Conservation (phyloP, 139 green algal species). For the Pseudopediastrum boryanum region DNA sequence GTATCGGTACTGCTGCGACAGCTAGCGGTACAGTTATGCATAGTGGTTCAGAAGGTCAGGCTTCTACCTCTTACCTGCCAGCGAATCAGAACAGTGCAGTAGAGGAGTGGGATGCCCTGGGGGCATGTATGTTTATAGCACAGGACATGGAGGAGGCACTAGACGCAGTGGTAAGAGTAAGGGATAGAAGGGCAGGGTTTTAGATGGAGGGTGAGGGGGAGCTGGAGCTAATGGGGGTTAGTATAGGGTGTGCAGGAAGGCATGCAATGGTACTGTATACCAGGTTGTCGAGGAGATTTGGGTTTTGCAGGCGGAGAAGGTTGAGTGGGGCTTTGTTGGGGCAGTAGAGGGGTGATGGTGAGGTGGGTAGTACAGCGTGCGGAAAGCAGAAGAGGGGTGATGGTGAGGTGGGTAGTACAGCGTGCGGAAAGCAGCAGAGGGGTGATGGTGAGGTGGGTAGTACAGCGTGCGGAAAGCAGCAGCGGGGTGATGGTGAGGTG, state of each 20-base stretch:
- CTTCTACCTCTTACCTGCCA: slow-evolving; percentile 12
- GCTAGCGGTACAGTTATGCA: background rate
- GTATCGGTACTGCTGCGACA: background rate
- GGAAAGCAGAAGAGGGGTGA: background rate
- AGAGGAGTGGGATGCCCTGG: background rate
- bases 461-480: no score
- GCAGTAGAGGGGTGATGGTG: background rate
- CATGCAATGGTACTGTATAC: no score
- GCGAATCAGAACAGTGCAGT: background rate
- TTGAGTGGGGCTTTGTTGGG: background rate
- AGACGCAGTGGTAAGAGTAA: slow-evolving; percentile 25
- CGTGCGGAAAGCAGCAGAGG: background rate
- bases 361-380: no score
- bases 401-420: background rate
- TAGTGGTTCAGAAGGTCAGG: background rate
- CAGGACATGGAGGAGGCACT: slow-evolving; percentile 22
- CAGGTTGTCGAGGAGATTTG: no score
- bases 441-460: background rate
- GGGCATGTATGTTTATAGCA: slow-evolving; percentile 22
- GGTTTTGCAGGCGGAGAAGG: background rate
- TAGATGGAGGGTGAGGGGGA: background rate
- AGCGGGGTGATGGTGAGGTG: background rate
- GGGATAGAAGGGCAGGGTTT: background rate
- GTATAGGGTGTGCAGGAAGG: background rate
- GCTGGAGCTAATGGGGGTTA: background rate